Percentiles rank a stretch among this genome's conserved stretches.
Conservation (phyloP, 345 rosid species). For the Pugionium cornutum region DNA sequence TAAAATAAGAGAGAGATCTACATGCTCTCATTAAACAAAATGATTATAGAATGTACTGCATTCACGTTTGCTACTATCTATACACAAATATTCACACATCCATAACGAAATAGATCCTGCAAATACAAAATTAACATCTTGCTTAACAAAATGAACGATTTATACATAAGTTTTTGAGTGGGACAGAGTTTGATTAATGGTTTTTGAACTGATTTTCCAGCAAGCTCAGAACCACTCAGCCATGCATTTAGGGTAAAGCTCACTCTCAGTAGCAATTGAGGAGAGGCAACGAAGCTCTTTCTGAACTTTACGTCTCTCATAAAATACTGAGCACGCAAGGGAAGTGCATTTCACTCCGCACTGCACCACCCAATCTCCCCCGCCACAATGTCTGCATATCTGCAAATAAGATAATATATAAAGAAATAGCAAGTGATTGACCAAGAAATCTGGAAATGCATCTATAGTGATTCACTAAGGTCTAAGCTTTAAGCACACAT, state of each 20-base stretch:
- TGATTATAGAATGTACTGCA: too few relatives aligned
- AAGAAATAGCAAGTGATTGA: conserved; percentile 6
- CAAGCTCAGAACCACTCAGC: conserved; percentile 77
- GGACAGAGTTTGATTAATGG: conserved; percentile 21
- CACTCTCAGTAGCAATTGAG: conserved; percentile 56
- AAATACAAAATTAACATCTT: conserved; percentile 2
- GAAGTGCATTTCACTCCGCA: conserved; percentile 85
- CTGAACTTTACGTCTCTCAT: conserved; percentile 87
- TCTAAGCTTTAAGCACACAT: not conserved
- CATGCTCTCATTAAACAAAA: too few relatives aligned
- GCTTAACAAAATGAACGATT: too few relatives aligned
- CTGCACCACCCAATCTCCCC: conserved; percentile 90
- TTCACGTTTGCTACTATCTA: too few relatives aligned
- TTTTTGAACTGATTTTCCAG: conserved; percentile 9
- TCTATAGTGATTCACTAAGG: not conserved
- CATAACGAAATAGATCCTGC: not conserved
- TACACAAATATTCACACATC: too few relatives aligned
- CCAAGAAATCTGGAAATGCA: conserved; percentile 9
- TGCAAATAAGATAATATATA: conserved; percentile 39
- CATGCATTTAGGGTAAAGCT: conserved; percentile 75
- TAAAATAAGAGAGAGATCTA: too few relatives aligned
- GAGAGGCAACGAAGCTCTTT: conserved; percentile 77
- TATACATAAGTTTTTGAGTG: not conserved
- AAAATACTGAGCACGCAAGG: conserved; percentile 86
- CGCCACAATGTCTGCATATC: conserved; percentile 95